These are phyloP conservation scores for Globisporangium irregulare DNA, from an alignment of 352 stramenopile genomes.

Conservation along the genomic window DNA sequence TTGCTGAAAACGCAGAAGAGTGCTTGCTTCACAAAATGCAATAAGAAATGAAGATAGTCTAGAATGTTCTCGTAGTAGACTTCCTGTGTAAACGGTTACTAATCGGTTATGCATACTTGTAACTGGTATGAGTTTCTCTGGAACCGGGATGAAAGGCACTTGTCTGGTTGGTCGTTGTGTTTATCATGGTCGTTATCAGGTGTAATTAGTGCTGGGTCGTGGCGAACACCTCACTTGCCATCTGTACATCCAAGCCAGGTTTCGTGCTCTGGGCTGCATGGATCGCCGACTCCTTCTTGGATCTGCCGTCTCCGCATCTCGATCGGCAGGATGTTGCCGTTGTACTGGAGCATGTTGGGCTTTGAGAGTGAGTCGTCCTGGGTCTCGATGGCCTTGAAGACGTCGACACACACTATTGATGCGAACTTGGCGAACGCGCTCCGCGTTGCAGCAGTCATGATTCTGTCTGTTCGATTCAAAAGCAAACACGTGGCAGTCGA, in stretches of 20 bases:
- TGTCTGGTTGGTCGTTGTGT: neutral
- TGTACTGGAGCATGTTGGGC: slow-evolving; percentile 7
- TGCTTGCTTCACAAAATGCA: neutral
- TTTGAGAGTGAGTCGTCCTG: neutral
- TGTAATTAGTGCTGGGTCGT: neutral
- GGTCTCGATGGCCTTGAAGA: neutral
- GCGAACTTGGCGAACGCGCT: neutral
- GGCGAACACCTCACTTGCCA: neutral
- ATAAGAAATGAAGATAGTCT: neutral
- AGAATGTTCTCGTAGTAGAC: neutral
- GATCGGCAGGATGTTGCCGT: slow-evolving; percentile 4
- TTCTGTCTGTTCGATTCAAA: neutral
- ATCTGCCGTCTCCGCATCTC: slow-evolving; percentile 9
- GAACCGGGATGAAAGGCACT: neutral
- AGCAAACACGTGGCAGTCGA: neutral
- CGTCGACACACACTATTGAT: neutral
- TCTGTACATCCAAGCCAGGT: slow-evolving; percentile 2
- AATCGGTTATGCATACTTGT: neutral
- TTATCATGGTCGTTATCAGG: neutral
- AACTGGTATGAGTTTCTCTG: neutral
- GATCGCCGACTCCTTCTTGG: neutral
- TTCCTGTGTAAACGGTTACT: neutral
- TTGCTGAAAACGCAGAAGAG: neutral
- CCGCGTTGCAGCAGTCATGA: neutral
- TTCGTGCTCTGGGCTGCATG: neutral